A percentile compares a stretch with the other conserved stretches of the same genome.
Evolutionary conservation across 1,284 basidiomycete genomes (phyloP).

Genomic region (Clitocybe nebularis): DNA sequence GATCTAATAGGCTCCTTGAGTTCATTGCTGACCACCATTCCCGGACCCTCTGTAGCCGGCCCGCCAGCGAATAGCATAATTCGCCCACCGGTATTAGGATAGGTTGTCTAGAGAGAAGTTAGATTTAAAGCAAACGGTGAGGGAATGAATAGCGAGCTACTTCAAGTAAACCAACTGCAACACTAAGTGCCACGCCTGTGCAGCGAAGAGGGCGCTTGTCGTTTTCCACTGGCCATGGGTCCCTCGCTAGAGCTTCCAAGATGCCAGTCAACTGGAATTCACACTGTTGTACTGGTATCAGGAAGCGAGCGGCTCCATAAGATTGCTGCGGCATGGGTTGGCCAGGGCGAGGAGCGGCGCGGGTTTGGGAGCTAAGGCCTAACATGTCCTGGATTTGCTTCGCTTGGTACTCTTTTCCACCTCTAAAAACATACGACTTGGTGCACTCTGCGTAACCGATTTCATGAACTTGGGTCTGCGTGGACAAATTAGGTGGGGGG

Average conservation of each 20-base stretch:
- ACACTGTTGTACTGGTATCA: slow-evolving; percentile 90
- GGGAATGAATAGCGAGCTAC: slow-evolving; percentile 30
- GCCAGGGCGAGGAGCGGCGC: slow-evolving; percentile 79
- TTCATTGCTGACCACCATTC: slow-evolving; percentile 95
- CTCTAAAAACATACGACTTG: slow-evolving; percentile 99
- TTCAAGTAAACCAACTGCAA: slow-evolving; percentile 94
- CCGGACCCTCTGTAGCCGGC: slow-evolving; percentile 95
- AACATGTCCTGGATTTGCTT: slow-evolving; percentile 99
- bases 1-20: slow-evolving; percentile 97
- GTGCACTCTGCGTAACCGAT: slow-evolving; percentile 95
- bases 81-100: slow-evolving; percentile 93
- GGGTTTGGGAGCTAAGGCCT: slow-evolving; percentile 75
- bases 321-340: slow-evolving; percentile 83
- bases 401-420: slow-evolving; percentile 96
- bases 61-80: slow-evolving; percentile 98
- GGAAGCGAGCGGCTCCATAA: slow-evolving; percentile 89
- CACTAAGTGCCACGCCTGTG: slow-evolving; percentile 92
- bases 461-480: slow-evolving; percentile 95
- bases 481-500: not conserved
- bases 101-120: slow-evolving; percentile 60
- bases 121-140: slow-evolving; percentile 1
- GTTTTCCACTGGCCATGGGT: slow-evolving; percentile 97
- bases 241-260: slow-evolving; percentile 84
- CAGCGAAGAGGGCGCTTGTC: slow-evolving; percentile 95
- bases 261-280: slow-evolving; percentile 97